phyloP scores from a whole-genome alignment of 1,284 basidiomycete species.

The Puccinia hordei region DNA sequence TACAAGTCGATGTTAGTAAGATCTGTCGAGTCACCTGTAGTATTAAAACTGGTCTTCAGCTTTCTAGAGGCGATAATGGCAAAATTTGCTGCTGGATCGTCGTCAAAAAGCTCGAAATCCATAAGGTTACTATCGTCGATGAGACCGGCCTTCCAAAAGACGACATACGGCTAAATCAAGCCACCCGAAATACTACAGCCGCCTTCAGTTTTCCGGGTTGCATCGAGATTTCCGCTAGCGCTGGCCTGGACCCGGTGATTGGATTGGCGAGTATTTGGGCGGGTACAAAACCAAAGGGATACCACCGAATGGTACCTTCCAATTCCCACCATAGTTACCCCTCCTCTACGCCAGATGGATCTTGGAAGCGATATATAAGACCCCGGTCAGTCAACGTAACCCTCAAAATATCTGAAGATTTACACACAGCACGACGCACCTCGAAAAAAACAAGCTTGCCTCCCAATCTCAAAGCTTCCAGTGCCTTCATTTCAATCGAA shows the following conservation, averaged over 20 bases:
- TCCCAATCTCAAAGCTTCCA: conserved; percentile 13
- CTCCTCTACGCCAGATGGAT: not conserved
- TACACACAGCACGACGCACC: not conserved
- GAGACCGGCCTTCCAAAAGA: not conserved
- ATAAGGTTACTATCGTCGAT: conserved; percentile 10
- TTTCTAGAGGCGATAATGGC: conserved; percentile 40
- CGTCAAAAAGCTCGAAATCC: conserved; percentile 36
- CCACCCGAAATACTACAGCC: not conserved
- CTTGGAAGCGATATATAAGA: conserved; percentile 32
- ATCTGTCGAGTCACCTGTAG: conserved; percentile 35
- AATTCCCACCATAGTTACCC: not conserved
- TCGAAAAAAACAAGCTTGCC: conserved; percentile 1
- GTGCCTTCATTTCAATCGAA: conserved; percentile 32
- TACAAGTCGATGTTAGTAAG: conserved; percentile 29
- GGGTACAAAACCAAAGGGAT: not conserved
- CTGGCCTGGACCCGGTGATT: conserved; percentile 42
- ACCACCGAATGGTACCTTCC: not conserved
- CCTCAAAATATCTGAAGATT: conserved; percentile 30
- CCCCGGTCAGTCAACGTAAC: conserved; percentile 44
- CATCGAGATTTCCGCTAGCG: conserved; percentile 44
- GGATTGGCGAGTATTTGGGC: conserved; percentile 46
- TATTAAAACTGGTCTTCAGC: conserved; percentile 47
- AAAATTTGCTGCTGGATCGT: conserved; percentile 44
- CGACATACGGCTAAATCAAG: not conserved
- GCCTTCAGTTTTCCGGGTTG: conserved; percentile 41